phyloP scores from a whole-genome alignment of 768 basidiomycete species.

The Lentinus brumalis region DNA sequence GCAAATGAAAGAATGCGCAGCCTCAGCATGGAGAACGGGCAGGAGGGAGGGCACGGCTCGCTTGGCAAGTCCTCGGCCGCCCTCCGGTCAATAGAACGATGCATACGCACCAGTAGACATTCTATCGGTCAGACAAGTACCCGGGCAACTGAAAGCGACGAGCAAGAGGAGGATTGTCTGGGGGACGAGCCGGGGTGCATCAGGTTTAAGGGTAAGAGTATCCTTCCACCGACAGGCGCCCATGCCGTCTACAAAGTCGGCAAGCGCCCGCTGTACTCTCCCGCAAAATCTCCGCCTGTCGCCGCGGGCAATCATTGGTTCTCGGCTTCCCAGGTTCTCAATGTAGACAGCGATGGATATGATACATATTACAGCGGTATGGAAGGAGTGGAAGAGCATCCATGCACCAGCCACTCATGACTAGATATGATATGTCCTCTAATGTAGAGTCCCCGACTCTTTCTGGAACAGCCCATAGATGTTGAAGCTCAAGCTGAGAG shows the following conservation, averaged over 20 bases:
- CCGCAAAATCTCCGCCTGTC: slow-evolving; percentile 4
- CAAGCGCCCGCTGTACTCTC: slow-evolving; percentile 5
- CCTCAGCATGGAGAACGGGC: slow-evolving; percentile 19
- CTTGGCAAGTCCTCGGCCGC: slow-evolving; percentile 1
- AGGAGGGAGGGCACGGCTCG: slow-evolving; percentile 19
- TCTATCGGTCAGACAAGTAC: slow-evolving; percentile 7
- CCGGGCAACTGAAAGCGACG: slow-evolving; percentile 4
- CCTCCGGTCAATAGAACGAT: slow-evolving; percentile 1
- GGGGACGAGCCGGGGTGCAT: slow-evolving; percentile 29
- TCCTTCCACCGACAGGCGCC: slow-evolving; percentile 11
- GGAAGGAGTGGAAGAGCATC: background rate
- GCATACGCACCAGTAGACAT: slow-evolving; percentile 29
- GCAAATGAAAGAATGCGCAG: slow-evolving; percentile 19
- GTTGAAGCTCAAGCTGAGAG: slow-evolving; percentile 71
- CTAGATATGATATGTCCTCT: background rate
- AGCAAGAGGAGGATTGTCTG: slow-evolving; percentile 14
- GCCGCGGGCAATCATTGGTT: too few species aligned
- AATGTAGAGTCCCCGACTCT: slow-evolving; percentile 17
- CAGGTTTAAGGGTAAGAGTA: slow-evolving; percentile 35
- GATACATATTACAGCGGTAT: slow-evolving; percentile 3
- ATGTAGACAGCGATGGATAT: background rate
- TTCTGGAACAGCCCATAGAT: slow-evolving; percentile 64
- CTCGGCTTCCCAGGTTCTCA: too few species aligned
- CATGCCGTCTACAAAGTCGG: slow-evolving; percentile 13
- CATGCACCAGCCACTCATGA: background rate